phyloP scores from a whole-genome alignment of 306 rosid species.

The Acacia confusa region DNA sequence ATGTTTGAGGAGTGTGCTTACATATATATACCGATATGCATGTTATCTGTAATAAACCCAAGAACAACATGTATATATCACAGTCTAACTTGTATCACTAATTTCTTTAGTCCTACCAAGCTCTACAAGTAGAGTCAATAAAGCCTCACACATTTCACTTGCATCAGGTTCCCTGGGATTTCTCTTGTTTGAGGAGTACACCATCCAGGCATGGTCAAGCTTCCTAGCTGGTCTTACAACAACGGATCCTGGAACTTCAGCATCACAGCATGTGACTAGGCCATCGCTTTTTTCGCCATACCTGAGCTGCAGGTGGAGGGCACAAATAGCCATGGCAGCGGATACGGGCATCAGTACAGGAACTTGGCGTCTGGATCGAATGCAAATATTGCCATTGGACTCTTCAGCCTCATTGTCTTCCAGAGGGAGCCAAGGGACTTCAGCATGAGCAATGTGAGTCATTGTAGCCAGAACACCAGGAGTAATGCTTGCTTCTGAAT shows the following conservation, averaged over 20 bases:
- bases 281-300: conserved; percentile 87
- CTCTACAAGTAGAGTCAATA: conserved; percentile 70
- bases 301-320: conserved; percentile 69
- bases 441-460: conserved; percentile 83
- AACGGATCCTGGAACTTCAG: conserved; percentile 85
- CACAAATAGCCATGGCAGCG: conserved; percentile 79
- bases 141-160: conserved; percentile 81
- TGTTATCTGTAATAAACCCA: neutral
- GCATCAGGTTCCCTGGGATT: conserved; percentile 57
- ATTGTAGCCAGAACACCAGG: conserved; percentile 74
- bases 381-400: conserved; percentile 22
- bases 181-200: conserved; percentile 62
- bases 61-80: neutral
- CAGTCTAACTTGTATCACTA: conserved; percentile 11
- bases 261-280: conserved; percentile 66
- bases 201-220: conserved; percentile 94
- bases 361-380: conserved; percentile 49
- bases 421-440: conserved; percentile 65
- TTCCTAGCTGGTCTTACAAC: conserved; percentile 65
- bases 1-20: neutral
- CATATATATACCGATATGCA: neutral
- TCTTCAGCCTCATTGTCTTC: conserved; percentile 34
- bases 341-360: conserved; percentile 72
- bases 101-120: conserved; percentile 50
- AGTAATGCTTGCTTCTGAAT: conserved; percentile 67